Evolutionary conservation across 495 filamentous ascomycete species (phyloP), one percentile per base, ranked within the genome.

Genomic region (Cetradonia linearis): DNA sequence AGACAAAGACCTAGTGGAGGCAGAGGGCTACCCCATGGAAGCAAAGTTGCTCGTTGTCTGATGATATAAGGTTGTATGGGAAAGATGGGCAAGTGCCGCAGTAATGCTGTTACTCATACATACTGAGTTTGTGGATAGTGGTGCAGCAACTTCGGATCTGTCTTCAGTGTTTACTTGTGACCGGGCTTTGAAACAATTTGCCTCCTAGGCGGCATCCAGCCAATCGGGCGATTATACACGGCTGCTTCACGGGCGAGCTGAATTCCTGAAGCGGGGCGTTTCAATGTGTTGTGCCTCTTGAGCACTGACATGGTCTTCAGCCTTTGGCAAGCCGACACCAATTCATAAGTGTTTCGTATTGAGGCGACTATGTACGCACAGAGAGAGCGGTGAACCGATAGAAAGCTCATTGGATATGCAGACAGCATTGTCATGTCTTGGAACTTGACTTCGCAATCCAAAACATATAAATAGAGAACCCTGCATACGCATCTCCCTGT

Each of bases 11-110:
- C 14, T 31, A 13, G 7, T 34, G 34, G 25, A 2, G 5, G 10
- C 30, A n/a, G 30, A 49, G 28, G 20, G 20, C n/a, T 5, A 20
- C 0, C 20, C 8, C 20, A 4, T 46, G 42, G 42, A 46, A 46
- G 42, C 42, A 46, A 46, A 46, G 42, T 76, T 48, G 46, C 53
- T 20, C 65, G 38, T 36, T 27, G 48, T 37, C 14, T 59, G 48
- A 47, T 53, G 30, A 20, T 53, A n/a, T 36, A 8, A 20, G 44
- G 25, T 37, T n/a, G 30, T 30, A 38, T 56, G 34, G 40, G 20
- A 6, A 36, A 16, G 18, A 31, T 20, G 30, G 20, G 18, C 13
- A 18, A 33, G 50, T 13, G 50, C 50, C 50, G 50, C 50, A 54
- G 50, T 30, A 54, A 31, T 54, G 50, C 28, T 36, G 50, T 23